Conservation (phyloP, 768 basidiomycete species). For the Russula virescens region DNA sequence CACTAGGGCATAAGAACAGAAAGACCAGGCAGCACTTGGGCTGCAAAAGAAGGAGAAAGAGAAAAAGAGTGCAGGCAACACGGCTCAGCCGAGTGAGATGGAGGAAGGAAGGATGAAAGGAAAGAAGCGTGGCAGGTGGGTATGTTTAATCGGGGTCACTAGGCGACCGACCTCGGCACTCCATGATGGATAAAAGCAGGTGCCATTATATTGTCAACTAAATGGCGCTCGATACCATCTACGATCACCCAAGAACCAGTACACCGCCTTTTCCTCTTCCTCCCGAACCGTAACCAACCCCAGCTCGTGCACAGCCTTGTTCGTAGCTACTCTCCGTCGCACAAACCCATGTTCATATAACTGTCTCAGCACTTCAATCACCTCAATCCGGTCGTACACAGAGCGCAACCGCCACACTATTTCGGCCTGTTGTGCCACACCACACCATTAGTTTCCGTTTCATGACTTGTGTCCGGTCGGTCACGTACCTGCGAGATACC, state of each 20-base stretch:
- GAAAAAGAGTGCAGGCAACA: conserved; percentile 3
- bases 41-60: background rate
- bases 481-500: conserved; percentile 63
- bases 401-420: conserved; percentile 64
- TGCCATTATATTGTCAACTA: no score
- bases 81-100: conserved; percentile 20
- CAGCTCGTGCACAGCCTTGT: conserved; percentile 19
- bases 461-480: background rate
- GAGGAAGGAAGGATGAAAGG: background rate
- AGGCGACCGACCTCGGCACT: no score
- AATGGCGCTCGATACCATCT: conserved; percentile 63
- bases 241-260: conserved; percentile 52
- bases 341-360: conserved; percentile 51
- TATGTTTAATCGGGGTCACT: no score
- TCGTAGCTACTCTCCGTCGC: conserved; percentile 30
- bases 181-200: no score
- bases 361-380: conserved; percentile 53
- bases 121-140: no score
- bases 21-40: conserved; percentile 24
- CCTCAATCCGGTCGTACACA: conserved; percentile 72
- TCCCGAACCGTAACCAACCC: conserved; percentile 40
- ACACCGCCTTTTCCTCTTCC: conserved; percentile 44
- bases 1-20: conserved; percentile 39
- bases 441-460: background rate
- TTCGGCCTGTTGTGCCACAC: conserved; percentile 44